These are phyloP conservation scores for Knoxdaviesia capensis DNA, from an alignment of 2,329 filamentous ascomycete genomes.

Conservation along the genomic window DNA sequence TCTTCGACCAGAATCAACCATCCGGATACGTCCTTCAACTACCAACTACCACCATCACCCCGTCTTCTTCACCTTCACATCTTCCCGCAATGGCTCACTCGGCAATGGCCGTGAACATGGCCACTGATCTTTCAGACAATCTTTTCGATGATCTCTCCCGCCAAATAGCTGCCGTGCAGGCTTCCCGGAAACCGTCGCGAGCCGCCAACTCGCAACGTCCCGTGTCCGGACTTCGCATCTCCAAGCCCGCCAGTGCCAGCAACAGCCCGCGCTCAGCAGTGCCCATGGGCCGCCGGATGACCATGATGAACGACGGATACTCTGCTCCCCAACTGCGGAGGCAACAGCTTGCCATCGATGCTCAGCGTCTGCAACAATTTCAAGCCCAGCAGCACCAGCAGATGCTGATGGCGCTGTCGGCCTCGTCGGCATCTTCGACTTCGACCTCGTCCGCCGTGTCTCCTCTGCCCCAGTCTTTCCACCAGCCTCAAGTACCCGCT, in stretches of 20 bases:
- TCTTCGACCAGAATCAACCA: too few relatives aligned
- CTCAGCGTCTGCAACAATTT: too few relatives aligned
- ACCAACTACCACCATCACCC: too few relatives aligned
- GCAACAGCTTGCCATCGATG: background rate
- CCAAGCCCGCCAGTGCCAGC: constrained; percentile 46
- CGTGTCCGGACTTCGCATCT: constrained; percentile 33
- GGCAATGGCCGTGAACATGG: background rate
- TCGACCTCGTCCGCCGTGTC: constrained; percentile 14
- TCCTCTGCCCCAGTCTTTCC: background rate
- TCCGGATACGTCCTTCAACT: too few relatives aligned
- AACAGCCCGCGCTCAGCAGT: constrained; percentile 43
- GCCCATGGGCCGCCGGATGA: constrained; percentile 30
- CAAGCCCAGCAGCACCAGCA: constrained; percentile 22
- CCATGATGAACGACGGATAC: constrained; percentile 29
- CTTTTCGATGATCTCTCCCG: too few relatives aligned
- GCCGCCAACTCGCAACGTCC: constrained; percentile 14
- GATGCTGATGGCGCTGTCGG: constrained; percentile 9
- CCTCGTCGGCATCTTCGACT: too few relatives aligned
- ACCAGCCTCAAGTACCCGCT: constrained; percentile 1
- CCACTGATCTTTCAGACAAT: background rate
- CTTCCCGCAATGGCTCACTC: constrained; percentile 3
- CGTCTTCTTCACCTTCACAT: background rate
- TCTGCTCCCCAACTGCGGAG: constrained; percentile 8
- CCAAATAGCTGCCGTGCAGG: too few relatives aligned
- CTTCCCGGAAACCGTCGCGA: too few relatives aligned